These are phyloP conservation scores for Daldinia grandis DNA, from an alignment of 495 filamentous ascomycete genomes.

Conservation along the genomic window DNA sequence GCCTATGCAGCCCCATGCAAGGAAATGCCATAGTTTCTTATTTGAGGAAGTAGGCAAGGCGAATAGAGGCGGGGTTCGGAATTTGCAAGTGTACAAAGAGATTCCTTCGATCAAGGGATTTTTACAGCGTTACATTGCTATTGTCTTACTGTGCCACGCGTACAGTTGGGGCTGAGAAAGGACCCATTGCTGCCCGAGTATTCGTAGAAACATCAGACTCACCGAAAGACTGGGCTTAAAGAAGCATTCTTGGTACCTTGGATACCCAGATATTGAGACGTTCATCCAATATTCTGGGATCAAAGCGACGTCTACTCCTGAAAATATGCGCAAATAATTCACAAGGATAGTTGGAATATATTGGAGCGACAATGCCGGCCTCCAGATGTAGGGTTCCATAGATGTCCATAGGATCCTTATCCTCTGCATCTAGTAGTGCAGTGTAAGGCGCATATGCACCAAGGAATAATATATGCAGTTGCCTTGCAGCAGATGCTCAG, in stretches of 20 bases:
- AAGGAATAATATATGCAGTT: background rate
- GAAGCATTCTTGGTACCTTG: background rate
- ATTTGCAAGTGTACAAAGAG: background rate
- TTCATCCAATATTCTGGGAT: too few relatives aligned
- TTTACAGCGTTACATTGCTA: background rate
- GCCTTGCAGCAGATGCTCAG: background rate
- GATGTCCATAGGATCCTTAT: background rate
- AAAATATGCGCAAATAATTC: too few relatives aligned
- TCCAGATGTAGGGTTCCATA: background rate
- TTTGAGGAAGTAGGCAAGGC: too few relatives aligned
- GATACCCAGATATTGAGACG: too few relatives aligned
- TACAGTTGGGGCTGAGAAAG: background rate
- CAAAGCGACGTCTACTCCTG: too few relatives aligned
- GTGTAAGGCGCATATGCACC: background rate
- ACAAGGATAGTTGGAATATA: background rate
- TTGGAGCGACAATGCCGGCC: background rate
- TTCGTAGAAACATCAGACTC: background rate
- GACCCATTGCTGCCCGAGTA: background rate
- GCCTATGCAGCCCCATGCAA: background rate
- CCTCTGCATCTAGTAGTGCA: background rate
- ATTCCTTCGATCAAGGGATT: background rate
- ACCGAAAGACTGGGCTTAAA: background rate
- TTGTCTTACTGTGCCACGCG: background rate
- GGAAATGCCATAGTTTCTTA: background rate
- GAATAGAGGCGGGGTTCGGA: background rate